Percentiles rank a stretch among this genome's conserved stretches.
Evolutionary conservation across 768 basidiomycete genomes (phyloP).

Genomic region (Cyclocybe cylindracea): DNA sequence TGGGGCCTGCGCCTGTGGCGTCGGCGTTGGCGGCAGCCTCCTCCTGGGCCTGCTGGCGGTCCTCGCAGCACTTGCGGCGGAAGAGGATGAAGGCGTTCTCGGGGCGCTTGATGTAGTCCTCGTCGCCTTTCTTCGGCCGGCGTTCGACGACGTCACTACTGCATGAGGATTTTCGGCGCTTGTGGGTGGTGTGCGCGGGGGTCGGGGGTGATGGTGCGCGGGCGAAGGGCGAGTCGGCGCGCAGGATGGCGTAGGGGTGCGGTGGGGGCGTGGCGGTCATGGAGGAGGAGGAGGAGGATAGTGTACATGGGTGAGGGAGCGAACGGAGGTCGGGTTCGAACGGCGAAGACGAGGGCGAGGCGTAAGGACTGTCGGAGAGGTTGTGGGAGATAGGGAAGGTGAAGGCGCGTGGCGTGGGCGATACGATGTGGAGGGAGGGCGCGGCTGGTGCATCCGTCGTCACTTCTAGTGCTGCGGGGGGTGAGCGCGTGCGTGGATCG

Average conservation of each 20-base stretch:
- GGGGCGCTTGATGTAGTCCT: constrained; percentile 82
- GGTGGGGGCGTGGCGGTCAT: constrained; percentile 26
- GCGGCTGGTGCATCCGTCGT: constrained; percentile 60
- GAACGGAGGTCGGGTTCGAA: constrained; percentile 72
- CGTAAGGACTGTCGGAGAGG: constrained; percentile 69
- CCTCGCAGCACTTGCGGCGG: constrained; percentile 77
- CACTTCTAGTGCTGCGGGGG: constrained; percentile 68
- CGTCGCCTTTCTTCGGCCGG: constrained; percentile 71
- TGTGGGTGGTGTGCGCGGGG: constrained; percentile 23
- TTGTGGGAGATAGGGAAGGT: constrained; percentile 63
- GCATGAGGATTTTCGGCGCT: constrained; percentile 55
- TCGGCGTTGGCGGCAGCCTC: constrained; percentile 39
- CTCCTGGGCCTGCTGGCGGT: constrained; percentile 57
- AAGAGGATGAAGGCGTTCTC: constrained; percentile 87
- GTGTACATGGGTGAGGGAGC: constrained; percentile 38
- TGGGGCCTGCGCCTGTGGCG: constrained; percentile 24
- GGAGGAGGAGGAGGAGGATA: constrained; percentile 42
- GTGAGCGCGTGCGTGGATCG: constrained; percentile 9
- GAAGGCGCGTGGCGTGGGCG: constrained; percentile 72
- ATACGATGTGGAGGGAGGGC: constrained; percentile 60
- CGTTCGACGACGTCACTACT: constrained; percentile 51
- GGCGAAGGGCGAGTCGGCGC: constrained; percentile 43
- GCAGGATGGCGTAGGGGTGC: constrained; percentile 36
- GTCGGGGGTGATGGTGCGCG: constrained; percentile 31
- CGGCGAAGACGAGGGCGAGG: constrained; percentile 67